Conservation (phyloP, 2,329 filamentous ascomycete species). For the Monilinia vaccinii-corymbosi region DNA sequence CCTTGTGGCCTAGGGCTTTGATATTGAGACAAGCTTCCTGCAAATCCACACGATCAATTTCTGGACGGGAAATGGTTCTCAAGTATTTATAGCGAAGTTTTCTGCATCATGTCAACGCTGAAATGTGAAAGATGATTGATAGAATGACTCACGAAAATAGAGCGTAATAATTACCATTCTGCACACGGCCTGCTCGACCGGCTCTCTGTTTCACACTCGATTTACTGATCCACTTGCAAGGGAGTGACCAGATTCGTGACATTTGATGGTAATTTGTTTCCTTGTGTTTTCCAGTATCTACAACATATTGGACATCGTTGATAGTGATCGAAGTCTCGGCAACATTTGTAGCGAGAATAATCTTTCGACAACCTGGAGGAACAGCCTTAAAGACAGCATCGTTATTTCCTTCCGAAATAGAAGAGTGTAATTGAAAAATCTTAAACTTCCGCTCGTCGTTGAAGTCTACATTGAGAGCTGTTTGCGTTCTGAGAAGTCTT, state of each 20-base stretch:
- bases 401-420: slow-evolving; percentile 75
- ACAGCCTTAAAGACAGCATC: slow-evolving; percentile 70
- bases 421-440: slow-evolving; percentile 83
- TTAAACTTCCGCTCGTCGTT: slow-evolving; percentile 66
- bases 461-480: slow-evolving; percentile 53
- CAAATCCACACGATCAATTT: slow-evolving; percentile 81
- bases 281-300: slow-evolving; percentile 89
- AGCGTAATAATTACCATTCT: slow-evolving; percentile 81
- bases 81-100: slow-evolving; percentile 66
- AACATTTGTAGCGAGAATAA: slow-evolving; percentile 91
- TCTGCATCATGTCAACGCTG: background rate
- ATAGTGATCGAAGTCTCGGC: slow-evolving; percentile 98
- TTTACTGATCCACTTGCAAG: slow-evolving; percentile 86
- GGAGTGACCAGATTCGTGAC: slow-evolving; percentile 81
- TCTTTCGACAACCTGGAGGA: slow-evolving; percentile 72
- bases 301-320: slow-evolving; percentile 87
- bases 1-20: slow-evolving; percentile 84
- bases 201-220: slow-evolving; percentile 89
- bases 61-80: slow-evolving; percentile 71
- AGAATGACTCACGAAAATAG: slow-evolving; percentile 65
- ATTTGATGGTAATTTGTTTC: slow-evolving; percentile 83
- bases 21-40: slow-evolving; percentile 90
- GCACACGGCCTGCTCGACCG: slow-evolving; percentile 85
- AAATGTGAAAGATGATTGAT: background rate
- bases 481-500: slow-evolving; percentile 57